Evolutionary conservation across 75 land plant species (phyloP), one percentile per base, ranked within the genome.

Genomic region (Picea sitchensis): DNA sequence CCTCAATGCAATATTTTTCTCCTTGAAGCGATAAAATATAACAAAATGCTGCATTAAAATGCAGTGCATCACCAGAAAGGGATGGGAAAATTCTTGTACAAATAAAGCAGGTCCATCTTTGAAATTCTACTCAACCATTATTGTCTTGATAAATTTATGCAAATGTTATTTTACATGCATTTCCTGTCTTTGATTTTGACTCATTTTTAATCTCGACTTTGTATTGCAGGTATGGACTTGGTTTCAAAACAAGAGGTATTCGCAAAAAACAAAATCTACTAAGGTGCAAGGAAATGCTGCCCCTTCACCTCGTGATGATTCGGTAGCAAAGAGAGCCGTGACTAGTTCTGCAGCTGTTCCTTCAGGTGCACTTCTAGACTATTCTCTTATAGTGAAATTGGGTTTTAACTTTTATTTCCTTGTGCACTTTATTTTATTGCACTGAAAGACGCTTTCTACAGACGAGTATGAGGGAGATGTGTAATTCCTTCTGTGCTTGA

Each of bases 171-270:
- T 13, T 51, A 15, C 5, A 15, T 63, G 61, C 13, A 18, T 17
- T 58, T 4, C 38, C 8, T 65, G 17, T 57, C n/a, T 47, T 23
- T 44, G 59, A 32, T 20, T 77, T n/a, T 34, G 11, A 61, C 67
- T 1, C 32, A 21, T 47, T 77, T 6, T 38, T 47, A 36, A 59
- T 54, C 58, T 41, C 38, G 59, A 56, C 15, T 58, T 63, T 60
- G 60, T 69, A 20, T 61, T 83, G 59, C 79, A 95, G 98, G 93
- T 95, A 4, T 95, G 96, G 98, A 95, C 93, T 76, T 95, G 98
- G 98, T 95, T 95, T 77, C 98, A 95, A 61, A 95, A 95, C 77
- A 87, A 92, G 80, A 88, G 98, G 54, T 92, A 93, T 89, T 85
- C 98, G 74, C 87, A 88, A 63, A 93, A 90, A 71, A 79, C 89